Evolutionary conservation across 2,329 filamentous ascomycete species (phyloP).

Genomic region (Albophoma yamanashiensis): DNA sequence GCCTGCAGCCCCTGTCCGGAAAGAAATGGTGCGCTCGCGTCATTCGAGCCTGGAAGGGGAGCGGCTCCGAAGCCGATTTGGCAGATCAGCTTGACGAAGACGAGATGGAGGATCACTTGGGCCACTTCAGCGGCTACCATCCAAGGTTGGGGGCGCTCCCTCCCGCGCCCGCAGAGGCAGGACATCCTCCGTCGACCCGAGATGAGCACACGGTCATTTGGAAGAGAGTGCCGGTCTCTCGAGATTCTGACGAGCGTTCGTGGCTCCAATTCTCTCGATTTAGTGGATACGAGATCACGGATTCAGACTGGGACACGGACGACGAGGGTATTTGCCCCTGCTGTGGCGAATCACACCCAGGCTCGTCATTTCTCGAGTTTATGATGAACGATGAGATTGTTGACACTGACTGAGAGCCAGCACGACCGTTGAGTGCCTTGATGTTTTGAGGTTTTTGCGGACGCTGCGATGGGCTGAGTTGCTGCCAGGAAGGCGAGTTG

Average conservation of each 20-base stretch:
- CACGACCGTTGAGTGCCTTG: not conserved
- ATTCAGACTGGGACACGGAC: conserved; percentile 20
- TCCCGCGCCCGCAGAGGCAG: conserved; percentile 29
- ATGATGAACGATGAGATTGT: conserved; percentile 14
- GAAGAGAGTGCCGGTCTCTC: conserved; percentile 35
- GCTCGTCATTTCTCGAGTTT: conserved; percentile 21
- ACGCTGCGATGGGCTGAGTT: not conserved
- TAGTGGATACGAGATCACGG: conserved; percentile 25
- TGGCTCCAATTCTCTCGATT: conserved; percentile 37
- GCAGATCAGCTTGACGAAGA: conserved; percentile 11
- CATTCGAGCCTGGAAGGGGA: conserved; percentile 30
- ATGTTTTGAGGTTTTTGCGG: not conserved
- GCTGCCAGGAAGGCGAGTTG: not conserved
- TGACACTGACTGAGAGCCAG: conserved; percentile 1
- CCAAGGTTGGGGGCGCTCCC: conserved; percentile 22
- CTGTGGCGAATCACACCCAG: conserved; percentile 27
- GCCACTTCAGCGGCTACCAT: conserved; percentile 11
- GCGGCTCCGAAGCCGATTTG: conserved; percentile 13
- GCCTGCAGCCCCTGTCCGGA: conserved; percentile 28
- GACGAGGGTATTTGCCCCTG: conserved; percentile 28
- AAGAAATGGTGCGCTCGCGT: conserved; percentile 30
- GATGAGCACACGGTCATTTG: conserved; percentile 36
- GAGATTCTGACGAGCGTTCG: conserved; percentile 27
- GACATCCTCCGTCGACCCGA: conserved; percentile 29
- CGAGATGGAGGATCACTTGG: conserved; percentile 16